phyloP scores from a whole-genome alignment of 179 eudicot genomes.

The Sideroxylon spinosum region DNA sequence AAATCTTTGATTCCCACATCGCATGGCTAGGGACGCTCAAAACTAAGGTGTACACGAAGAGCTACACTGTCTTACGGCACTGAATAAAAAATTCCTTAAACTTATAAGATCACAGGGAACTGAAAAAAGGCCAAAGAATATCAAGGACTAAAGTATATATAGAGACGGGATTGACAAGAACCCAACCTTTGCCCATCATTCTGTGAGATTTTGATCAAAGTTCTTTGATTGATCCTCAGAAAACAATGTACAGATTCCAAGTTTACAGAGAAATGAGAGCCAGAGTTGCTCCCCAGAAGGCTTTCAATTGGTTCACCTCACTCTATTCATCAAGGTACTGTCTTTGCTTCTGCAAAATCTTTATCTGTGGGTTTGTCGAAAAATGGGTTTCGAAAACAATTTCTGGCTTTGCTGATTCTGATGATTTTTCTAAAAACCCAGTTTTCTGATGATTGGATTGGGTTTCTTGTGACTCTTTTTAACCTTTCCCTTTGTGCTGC shows the following conservation, averaged over 20 bases:
- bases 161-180: too few relatives aligned
- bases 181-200: too few relatives aligned
- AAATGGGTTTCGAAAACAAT: neutral
- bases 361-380: neutral
- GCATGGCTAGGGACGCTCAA: neutral
- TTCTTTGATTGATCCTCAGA: neutral
- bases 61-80: neutral
- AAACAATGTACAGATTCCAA: constrained; percentile 33
- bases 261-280: constrained; percentile 33
- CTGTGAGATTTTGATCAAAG: neutral
- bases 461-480: neutral
- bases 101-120: too few relatives aligned
- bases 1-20: neutral
- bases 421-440: neutral
- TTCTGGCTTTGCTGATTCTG: neutral
- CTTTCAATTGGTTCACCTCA: constrained; percentile 28
- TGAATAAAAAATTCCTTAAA: neutral
- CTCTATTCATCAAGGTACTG: constrained; percentile 37
- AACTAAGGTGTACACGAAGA: neutral
- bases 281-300: constrained; percentile 24
- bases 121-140: too few relatives aligned
- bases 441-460: neutral
- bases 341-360: neutral
- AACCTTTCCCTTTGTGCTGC: neutral
- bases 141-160: too few relatives aligned